A percentile compares a stretch with the other conserved stretches of the same genome.
Evolutionary conservation across 2,329 filamentous ascomycete species (phyloP).

Genomic region (Xylariaceae sp.): DNA sequence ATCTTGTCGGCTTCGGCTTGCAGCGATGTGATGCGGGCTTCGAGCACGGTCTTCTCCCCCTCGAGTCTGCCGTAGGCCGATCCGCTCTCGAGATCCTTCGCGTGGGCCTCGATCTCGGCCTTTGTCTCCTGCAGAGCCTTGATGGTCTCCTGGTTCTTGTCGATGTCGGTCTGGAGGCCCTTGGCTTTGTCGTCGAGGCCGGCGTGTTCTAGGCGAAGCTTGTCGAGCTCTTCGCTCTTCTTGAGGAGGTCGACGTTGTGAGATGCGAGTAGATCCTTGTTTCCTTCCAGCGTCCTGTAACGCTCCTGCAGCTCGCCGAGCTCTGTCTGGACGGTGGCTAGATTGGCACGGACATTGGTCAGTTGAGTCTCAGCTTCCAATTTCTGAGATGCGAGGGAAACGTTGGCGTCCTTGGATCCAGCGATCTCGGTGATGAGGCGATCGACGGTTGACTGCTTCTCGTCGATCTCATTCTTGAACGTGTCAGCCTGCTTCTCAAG

Average conservation of each 20-base stretch:
- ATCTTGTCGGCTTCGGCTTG: constrained; percentile 17
- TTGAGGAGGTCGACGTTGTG: constrained; percentile 29
- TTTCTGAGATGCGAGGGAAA: constrained; percentile 31
- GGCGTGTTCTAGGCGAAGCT: constrained; percentile 31
- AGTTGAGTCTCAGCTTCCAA: constrained; percentile 29
- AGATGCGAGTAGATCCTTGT: constrained; percentile 30
- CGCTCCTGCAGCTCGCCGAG: constrained; percentile 27
- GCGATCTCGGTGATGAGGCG: constrained; percentile 31
- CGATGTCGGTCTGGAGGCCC: constrained; percentile 31
- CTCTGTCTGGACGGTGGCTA: constrained; percentile 25
- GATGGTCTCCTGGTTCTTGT: constrained; percentile 28
- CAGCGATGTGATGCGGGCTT: constrained; percentile 18
- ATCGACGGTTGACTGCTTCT: constrained; percentile 33
- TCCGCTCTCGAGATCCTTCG: constrained; percentile 31
- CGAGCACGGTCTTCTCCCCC: constrained; percentile 32
- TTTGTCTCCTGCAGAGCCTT: constrained; percentile 28
- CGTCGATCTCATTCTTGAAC: constrained; percentile 28
- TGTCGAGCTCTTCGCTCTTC: constrained; percentile 30
- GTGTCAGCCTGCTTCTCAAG: constrained; percentile 24
- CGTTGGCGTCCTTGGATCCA: constrained; percentile 36
- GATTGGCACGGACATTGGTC: constrained; percentile 25
- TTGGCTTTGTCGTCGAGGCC: constrained; percentile 31
- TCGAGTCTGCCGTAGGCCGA: constrained; percentile 25
- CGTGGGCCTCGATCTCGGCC: constrained; percentile 25
- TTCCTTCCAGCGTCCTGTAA: constrained; percentile 27